Base-by-base conservation (phyloP, 2,329 filamentous ascomycete genomes). In the Xylaria sp. region DNA sequence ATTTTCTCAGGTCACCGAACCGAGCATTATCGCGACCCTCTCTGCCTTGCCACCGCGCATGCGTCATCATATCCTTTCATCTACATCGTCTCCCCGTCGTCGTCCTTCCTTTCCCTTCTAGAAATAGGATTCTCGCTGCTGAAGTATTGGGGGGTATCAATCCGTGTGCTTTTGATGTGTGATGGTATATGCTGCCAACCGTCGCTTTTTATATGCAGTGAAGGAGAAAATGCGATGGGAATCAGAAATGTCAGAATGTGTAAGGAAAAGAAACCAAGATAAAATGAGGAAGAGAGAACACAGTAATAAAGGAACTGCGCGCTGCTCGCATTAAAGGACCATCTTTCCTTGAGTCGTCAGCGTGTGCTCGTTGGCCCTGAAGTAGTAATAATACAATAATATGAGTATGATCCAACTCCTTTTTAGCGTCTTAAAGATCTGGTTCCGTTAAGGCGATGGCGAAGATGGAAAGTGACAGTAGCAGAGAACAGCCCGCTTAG, bases 161-260 rank as follows among this genome's bases (percentile, higher is more conserved):
- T 17, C 56, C 61, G 61, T 63, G 40, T 56, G 35, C 46, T 63
- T n/a, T 59, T 31, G 28, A 31, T 63, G 21, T 59, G 47, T 35
- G 38, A 31, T 53, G 38, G 43, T 42, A 54, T 55, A 50, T 62
- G 60, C 46, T 57, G 33, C 60, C 37, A 38, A 37, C 28, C 60
- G 42, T 62, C 60, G 60, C 54, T 57, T 62, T 42, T 43, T 55
- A 42, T 49, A 56, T 60, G 51, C 33, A 56, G 17, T 50, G 43
- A 63, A 12, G 25, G 57, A 28, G 17, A 60, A 49, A 17, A 50
- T 57, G 54, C 35, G 37, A 43, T 49, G 3, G 28, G 14, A 21
- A 31, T 9, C 3, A 6, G 33, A n/a, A n/a, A n/a, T n/a, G n/a
- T n/a, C n/a, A n/a, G n/a, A n/a, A n/a, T n/a, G n/a, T n/a, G n/a